Base-by-base conservation (phyloP, 1,284 basidiomycete genomes). In the Sporisorium reilianum region DNA sequence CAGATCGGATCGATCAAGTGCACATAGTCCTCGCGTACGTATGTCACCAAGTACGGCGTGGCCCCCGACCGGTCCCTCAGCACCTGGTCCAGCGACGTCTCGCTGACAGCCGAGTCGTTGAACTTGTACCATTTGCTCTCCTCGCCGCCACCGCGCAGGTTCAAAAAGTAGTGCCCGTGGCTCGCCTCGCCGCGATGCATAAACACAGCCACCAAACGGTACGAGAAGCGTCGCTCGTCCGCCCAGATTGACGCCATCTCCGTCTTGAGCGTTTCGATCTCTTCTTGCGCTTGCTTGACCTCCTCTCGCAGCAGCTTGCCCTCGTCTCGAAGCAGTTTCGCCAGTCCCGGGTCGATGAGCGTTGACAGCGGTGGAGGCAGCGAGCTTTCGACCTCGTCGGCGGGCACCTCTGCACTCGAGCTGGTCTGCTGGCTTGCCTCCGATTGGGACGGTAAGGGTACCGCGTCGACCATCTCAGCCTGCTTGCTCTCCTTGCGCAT, bases 191-290 rank as follows among this genome's bases (percentile, higher is more conserved):
- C 81, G 16, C 96, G 91, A 85, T 99, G 96, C 79, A 98, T 93
- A 86, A 98, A 99, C 14, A 98, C 95, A 14, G 93, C 93, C 0
- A 93, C 94, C 42, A 99, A 88, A 80, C 96, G 93, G 84, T 98
- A 99, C 55, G 91, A 90, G 25, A 90, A 90, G 28, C 89, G 86
- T 8, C 57, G 87, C 57, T 90, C 89, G 71, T 90, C 89, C 42
- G 86, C 86, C 97, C 97, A 99, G 9, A 95, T 81, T 2, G 85
- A 85, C 75, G 95, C 92, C 49, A 97, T 86, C 61, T 91, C 89
- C 14, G 87, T 85, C 85, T 94, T 94, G 72, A 93, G 87, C 45
- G 86, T 78, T 23, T 77, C 65, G 8, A 59, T 66, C n/a, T 91
- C 90, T 41, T 92, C 87, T 9, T 83, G 81, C 25, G 65, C 71